Base-by-base conservation (phyloP, 148 eudicot species). In the Polygonum maritimum region DNA sequence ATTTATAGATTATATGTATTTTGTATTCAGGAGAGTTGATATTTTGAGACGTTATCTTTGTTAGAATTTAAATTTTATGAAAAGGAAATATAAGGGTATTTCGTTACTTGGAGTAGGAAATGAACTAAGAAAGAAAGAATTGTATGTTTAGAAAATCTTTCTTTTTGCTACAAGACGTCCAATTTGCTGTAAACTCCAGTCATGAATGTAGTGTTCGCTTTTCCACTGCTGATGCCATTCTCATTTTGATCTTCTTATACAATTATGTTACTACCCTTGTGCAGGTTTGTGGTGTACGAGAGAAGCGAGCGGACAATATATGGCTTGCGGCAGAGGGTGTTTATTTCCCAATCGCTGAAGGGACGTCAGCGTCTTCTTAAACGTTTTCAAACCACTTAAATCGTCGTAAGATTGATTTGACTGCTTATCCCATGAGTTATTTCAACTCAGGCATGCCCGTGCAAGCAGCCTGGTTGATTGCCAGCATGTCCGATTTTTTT, bases 301-400 rank as follows among this genome's bases (percentile, higher is more conserved):
- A 87, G 47, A 87, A 87, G 74, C 81, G 82, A 36, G 57, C 90
- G 9, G 88, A 87, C 65, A 87, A 84, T 49, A 75, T 84, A 69
- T 87, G 90, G 90, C 76, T 83, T 79, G 90, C 88, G 62, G 83
- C 87, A 8, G 88, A 87, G 78, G 90, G 90, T 13, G 85, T 87
- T 1, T 87, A 85, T 76, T 80, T 85, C 63, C 90, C 88, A 18
- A 77, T 67, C 22, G 19, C 81, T 58, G 83, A 76, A 31, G 80
- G 78, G 77, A 83, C 81, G 70, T 7, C 33, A 4, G 14, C 75
- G 15, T 41, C 75, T 44, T 72, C 75, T 72, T 72, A 41, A 26
- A 21, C 2, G 7, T 38, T 36, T 9, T 3, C 21, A 38, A 35
- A 44, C n/a, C 40, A 35, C 63, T 57, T 57, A 19, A n/a, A 57